Evolutionary conservation across 768 basidiomycete genomes (phyloP), one percentile per base, ranked within the genome.

Genomic region (Hericium erinaceus): DNA sequence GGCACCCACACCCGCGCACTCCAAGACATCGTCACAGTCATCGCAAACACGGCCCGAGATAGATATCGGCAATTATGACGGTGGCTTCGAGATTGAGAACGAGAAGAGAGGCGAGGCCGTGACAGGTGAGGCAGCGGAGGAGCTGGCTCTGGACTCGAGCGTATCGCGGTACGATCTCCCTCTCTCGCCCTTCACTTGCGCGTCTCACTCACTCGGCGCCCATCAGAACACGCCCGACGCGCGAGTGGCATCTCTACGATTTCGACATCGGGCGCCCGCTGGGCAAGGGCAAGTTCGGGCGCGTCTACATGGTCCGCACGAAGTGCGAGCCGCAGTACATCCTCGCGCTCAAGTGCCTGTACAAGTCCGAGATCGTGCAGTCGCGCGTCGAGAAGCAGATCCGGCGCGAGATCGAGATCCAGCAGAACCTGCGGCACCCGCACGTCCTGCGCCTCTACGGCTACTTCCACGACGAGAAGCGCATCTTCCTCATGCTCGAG

Each of bases 261-360:
- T 97, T 99, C 64, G 92, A 97, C 61, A 95, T 98, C 66, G 95
- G 97, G 16, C 83, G 93, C 11, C 93, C 94, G 3, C 79, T 99
- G 1, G 97, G 97, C n/a, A 98, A 98, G 70, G 97, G 97, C 49
- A 98, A 98, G 75, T 99, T 98, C 64, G 97, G 97, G 1, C 89
- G 93, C 2, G 97, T 99, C 24, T 98, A 99, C 77, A 95, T 98
- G 87, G 93, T 95, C 48, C 84, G 95, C 53, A 98, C 95, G 18
- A 95, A 95, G 70, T 70, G 75, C 59, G 81, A 86, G 58, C 92
- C 94, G 1, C 82, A 86, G 59, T 98, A 90, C 76, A 95, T 98
- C 68, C 83, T 98, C 65, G 95, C 95, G 22, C 84, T 98, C 72
- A 98, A 98, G 73, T 94, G 91, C 61, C 78, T 98, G 57, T 95